A percentile compares a stretch with the other conserved stretches of the same genome.
Evolutionary conservation across 2,329 filamentous ascomycete genomes (phyloP).

Genomic region (Orbilia ellipsospora): DNA sequence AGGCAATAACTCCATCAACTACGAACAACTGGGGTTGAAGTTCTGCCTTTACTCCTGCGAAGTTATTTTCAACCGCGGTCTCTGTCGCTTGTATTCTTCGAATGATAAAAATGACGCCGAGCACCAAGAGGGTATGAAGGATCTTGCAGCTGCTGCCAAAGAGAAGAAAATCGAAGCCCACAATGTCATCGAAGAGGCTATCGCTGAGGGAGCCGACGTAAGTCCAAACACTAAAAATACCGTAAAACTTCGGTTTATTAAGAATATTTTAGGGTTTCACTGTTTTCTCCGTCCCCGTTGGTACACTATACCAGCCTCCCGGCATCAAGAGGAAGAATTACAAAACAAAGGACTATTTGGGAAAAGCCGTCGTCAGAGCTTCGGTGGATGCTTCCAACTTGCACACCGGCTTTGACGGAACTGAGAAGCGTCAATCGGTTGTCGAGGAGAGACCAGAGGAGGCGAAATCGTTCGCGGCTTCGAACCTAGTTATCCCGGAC

Average conservation of each 20-base stretch:
- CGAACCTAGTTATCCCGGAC: constrained; percentile 89
- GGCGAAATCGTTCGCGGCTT: constrained; percentile 88
- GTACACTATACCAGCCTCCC: constrained; percentile 93
- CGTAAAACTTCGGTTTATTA: neutral
- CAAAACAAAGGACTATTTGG: constrained; percentile 96
- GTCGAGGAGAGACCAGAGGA: constrained; percentile 82
- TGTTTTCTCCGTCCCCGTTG: constrained; percentile 98
- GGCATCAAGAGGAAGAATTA: constrained; percentile 98
- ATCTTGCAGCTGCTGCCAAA: constrained; percentile 88
- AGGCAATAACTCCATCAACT: constrained; percentile 97
- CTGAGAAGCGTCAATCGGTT: constrained; percentile 75
- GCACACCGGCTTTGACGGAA: constrained; percentile 82
- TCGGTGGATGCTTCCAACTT: constrained; percentile 82
- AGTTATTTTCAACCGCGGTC: constrained; percentile 93
- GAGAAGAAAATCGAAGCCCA: constrained; percentile 97
- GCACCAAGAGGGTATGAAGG: constrained; percentile 87
- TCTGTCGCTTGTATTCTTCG: constrained; percentile 92
- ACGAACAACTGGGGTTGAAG: constrained; percentile 91
- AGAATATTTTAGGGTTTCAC: constrained; percentile 80
- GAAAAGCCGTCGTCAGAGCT: constrained; percentile 92
- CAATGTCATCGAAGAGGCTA: constrained; percentile 97
- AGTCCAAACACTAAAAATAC: constrained; percentile 57
- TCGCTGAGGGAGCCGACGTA: constrained; percentile 90
- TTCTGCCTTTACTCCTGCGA: constrained; percentile 98
- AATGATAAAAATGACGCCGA: constrained; percentile 76